Conservation (phyloP, 192 early-diverging fungal species). For the Linnemannia zychae region DNA sequence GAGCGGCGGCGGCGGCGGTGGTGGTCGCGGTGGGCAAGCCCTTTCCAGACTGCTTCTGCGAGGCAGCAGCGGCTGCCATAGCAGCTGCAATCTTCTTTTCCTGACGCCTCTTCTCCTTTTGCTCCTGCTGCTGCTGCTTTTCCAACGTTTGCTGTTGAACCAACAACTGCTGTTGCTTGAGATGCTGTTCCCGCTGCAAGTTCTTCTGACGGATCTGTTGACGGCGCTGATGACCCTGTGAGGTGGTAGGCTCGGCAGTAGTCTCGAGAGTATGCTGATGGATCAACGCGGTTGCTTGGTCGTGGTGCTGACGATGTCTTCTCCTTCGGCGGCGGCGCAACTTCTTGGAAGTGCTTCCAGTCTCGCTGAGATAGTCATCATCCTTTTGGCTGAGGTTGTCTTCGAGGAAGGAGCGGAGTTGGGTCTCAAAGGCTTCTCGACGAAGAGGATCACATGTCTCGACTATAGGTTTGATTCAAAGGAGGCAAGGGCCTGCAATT, state of each 20-base stretch:
- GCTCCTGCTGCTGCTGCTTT: slow-evolving; percentile 20
- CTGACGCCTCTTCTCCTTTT: slow-evolving; percentile 21
- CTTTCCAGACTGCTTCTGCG: background rate
- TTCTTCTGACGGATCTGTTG: slow-evolving; percentile 27
- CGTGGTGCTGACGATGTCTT: slow-evolving; percentile 40
- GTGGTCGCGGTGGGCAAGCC: too few relatives aligned
- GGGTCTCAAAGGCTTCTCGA: slow-evolving; percentile 38
- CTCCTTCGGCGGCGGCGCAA: slow-evolving; percentile 31
- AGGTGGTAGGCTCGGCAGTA: background rate
- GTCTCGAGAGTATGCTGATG: slow-evolving; percentile 29
- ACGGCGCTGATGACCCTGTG: background rate
- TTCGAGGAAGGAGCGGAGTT: slow-evolving; percentile 31
- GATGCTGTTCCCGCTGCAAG: slow-evolving; percentile 20
- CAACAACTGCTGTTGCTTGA: slow-evolving; percentile 13
- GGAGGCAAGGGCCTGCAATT: background rate
- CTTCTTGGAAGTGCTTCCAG: slow-evolving; percentile 13
- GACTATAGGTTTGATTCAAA: slow-evolving; percentile 18
- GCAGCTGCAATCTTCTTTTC: background rate
- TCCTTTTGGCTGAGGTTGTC: slow-evolving; percentile 8
- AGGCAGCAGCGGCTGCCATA: background rate
- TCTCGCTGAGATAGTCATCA: slow-evolving; percentile 12
- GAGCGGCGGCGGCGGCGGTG: too few relatives aligned
- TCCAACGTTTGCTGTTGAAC: slow-evolving; percentile 10
- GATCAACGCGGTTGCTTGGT: slow-evolving; percentile 28
- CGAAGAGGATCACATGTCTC: slow-evolving; percentile 52